A percentile compares a stretch with the other conserved stretches of the same genome.
Conservation (phyloP, 495 filamentous ascomycete species). For the Patellaria atrata region DNA sequence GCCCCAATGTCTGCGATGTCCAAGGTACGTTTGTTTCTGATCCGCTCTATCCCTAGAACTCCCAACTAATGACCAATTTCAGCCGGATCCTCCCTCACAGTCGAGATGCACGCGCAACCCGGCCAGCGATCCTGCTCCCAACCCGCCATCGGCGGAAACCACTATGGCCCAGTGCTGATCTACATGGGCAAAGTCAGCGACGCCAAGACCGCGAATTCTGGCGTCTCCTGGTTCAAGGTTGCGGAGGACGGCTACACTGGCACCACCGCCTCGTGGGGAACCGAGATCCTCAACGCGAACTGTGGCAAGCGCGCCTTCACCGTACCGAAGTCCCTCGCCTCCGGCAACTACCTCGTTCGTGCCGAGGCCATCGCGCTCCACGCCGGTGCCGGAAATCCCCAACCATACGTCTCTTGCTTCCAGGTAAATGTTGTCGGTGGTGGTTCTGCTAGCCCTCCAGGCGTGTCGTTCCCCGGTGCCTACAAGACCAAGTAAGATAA, state of each 20-base stretch:
- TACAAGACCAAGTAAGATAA: conserved; percentile 14
- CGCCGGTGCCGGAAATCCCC: conserved; percentile 15
- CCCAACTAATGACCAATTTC: conserved; percentile 4
- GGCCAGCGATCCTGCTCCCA: conserved; percentile 31
- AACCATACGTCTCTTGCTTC: conserved; percentile 15
- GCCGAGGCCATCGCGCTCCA: conserved; percentile 21
- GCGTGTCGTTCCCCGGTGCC: conserved; percentile 16
- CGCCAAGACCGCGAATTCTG: conserved; percentile 29
- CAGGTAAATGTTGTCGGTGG: conserved; percentile 15
- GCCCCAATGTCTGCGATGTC: conserved; percentile 12
- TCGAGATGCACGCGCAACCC: conserved; percentile 39
- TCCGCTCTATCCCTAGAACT: not conserved
- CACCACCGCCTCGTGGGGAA: conserved; percentile 19
- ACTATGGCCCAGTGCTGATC: conserved; percentile 38
- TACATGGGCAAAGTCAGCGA: conserved; percentile 41
- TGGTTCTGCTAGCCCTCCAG: conserved; percentile 12
- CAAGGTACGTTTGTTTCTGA: conserved; percentile 5
- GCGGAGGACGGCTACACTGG: conserved; percentile 18
- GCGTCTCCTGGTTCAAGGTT: conserved; percentile 24
- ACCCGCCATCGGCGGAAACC: conserved; percentile 37
- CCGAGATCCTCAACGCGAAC: conserved; percentile 23
- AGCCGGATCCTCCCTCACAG: conserved; percentile 31
- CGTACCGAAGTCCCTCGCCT: conserved; percentile 16
- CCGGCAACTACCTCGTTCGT: conserved; percentile 20
- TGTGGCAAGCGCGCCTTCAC: conserved; percentile 19